phyloP scores from a whole-genome alignment of 495 filamentous ascomycete genomes.

The Penicillium ucsense region DNA sequence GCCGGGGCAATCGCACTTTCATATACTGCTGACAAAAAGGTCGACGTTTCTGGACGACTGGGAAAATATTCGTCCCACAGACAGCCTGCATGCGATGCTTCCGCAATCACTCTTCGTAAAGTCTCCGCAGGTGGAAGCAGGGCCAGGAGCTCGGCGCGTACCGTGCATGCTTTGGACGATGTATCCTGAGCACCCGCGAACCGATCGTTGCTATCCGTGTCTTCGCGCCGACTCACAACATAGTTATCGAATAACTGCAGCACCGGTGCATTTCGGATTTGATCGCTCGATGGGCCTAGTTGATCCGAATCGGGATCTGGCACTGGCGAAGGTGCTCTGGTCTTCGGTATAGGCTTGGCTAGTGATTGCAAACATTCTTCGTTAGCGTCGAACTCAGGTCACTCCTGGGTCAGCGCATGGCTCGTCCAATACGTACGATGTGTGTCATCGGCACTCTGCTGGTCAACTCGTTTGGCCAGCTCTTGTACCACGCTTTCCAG shows the following conservation, averaged over 20 bases:
- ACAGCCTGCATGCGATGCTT: constrained; percentile 17
- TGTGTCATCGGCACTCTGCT: constrained; percentile 1
- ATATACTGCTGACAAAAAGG: neutral
- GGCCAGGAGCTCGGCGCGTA: constrained; percentile 18
- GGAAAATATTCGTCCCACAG: constrained; percentile 24
- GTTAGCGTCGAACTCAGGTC: no score
- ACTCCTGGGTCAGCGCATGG: no score
- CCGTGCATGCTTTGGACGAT: constrained; percentile 20
- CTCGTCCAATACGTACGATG: neutral
- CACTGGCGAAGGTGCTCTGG: neutral
- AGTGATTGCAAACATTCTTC: no score
- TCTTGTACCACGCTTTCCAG: constrained; percentile 25
- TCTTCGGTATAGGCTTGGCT: no score
- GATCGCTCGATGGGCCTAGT: constrained; percentile 15
- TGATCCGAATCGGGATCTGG: constrained; percentile 12
- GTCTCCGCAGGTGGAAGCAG: constrained; percentile 25
- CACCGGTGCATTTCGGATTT: constrained; percentile 30
- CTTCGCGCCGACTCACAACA: constrained; percentile 24
- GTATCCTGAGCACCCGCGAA: constrained; percentile 16
- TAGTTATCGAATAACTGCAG: constrained; percentile 34
- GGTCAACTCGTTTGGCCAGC: constrained; percentile 17
- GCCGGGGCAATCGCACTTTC: constrained; percentile 15
- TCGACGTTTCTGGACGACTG: constrained; percentile 7
- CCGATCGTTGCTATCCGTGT: constrained; percentile 15
- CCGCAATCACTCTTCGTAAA: constrained; percentile 19